phyloP scores from a whole-genome alignment of 2,329 filamentous ascomycete genomes.

The Epichloe aotearoae region DNA sequence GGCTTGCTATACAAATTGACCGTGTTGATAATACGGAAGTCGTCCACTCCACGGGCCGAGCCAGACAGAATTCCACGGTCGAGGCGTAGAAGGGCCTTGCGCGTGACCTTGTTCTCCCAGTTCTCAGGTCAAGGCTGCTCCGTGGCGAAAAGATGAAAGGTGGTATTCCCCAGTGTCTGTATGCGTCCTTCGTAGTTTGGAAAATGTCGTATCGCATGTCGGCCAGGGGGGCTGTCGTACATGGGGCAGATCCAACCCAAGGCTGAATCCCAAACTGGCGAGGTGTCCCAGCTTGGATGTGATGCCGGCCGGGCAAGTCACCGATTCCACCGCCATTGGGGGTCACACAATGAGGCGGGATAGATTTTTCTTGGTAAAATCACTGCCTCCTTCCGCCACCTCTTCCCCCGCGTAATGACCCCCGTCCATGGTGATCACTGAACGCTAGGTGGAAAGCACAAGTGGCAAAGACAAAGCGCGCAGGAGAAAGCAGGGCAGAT shows the following conservation, averaged over 20 bases:
- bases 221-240: neutral
- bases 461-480: too few species aligned
- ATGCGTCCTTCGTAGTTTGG: too few species aligned
- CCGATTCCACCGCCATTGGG: conserved; percentile 38
- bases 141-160: conserved; percentile 55
- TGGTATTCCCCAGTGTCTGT: conserved; percentile 26
- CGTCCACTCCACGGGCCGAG: conserved; percentile 42
- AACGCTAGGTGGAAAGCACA: too few species aligned
- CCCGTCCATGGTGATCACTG: conserved; percentile 2
- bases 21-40: conserved; percentile 65
- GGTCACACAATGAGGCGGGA: conserved; percentile 17
- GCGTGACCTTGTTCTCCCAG: conserved; percentile 48
- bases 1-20: conserved; percentile 62
- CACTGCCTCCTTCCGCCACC: conserved; percentile 44
- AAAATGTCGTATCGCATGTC: too few species aligned
- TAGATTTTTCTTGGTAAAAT: conserved; percentile 39
- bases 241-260: conserved; percentile 42
- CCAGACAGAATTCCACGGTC: too few species aligned
- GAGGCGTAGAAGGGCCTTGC: too few species aligned
- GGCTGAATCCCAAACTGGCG: too few species aligned
- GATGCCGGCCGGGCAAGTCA: conserved; percentile 44
- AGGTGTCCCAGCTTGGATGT: conserved; percentile 14
- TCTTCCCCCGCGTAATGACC: conserved; percentile 9
- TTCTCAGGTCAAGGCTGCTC: conserved; percentile 79
- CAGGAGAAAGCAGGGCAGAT: neutral